Evolutionary conservation across 768 basidiomycete genomes (phyloP).

Genomic region (Panus rudis): DNA sequence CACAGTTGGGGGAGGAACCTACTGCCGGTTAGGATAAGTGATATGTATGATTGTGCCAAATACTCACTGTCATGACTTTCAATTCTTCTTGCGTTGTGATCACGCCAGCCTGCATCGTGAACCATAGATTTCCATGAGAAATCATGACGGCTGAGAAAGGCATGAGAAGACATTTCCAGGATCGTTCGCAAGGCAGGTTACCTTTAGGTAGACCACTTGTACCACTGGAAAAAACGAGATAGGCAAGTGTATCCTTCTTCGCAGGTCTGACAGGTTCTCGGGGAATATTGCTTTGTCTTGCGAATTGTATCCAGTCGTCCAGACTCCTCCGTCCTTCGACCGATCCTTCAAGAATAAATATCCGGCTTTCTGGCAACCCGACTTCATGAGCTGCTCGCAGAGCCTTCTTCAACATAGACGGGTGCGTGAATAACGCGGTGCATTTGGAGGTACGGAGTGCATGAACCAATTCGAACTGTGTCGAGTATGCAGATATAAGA

Average conservation of each 20-base stretch:
- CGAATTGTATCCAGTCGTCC: conserved; percentile 35
- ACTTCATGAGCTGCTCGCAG: conserved; percentile 29
- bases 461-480: conserved; percentile 49
- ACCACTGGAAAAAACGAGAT: conserved; percentile 72
- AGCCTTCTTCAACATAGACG: conserved; percentile 35
- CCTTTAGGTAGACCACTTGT: conserved; percentile 76
- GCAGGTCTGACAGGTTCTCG: conserved; percentile 39
- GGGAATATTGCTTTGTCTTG: conserved; percentile 31
- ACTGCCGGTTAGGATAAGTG: too few species aligned
- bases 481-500: conserved; percentile 47
- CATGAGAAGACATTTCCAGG: neutral
- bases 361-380: conserved; percentile 31
- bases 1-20: neutral
- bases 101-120: conserved; percentile 2
- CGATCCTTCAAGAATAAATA: conserved; percentile 44
- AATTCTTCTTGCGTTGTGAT: conserved; percentile 21
- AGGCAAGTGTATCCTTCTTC: conserved; percentile 49
- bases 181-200: conserved; percentile 14
- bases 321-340: conserved; percentile 36
- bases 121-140: conserved; percentile 18
- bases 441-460: conserved; percentile 39
- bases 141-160: conserved; percentile 20
- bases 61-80: neutral
- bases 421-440: conserved; percentile 49
- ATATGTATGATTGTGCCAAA: conserved; percentile 19